A percentile compares a stretch with the other conserved stretches of the same genome.
These are phyloP conservation scores for Tricholoma hemisulphureum DNA, from an alignment of 768 basidiomycete species.

Conservation along the genomic window DNA sequence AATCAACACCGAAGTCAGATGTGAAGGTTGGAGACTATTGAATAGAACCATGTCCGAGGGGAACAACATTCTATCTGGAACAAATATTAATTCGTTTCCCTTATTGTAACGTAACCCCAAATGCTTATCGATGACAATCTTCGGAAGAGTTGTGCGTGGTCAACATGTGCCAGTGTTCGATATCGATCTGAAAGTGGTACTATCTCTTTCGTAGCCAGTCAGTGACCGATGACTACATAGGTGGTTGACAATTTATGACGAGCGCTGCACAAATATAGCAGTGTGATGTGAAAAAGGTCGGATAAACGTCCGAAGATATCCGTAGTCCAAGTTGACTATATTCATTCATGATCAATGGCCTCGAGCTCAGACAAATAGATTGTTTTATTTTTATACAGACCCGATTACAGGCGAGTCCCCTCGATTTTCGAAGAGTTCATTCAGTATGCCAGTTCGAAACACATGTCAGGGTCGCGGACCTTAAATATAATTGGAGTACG, in stretches of 20 bases:
- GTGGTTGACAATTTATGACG: too few relatives aligned
- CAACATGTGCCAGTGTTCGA: slow-evolving; percentile 17
- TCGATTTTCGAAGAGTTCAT: slow-evolving; percentile 7
- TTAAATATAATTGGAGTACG: slow-evolving; percentile 11
- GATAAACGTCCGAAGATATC: background rate
- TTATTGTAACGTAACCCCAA: background rate
- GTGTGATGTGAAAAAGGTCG: background rate
- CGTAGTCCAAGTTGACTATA: background rate
- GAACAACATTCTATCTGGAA: background rate
- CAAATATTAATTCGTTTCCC: background rate
- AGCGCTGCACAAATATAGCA: background rate
- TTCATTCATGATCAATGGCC: too few relatives aligned
- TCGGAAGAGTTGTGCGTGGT: slow-evolving; percentile 17
- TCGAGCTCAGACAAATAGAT: too few relatives aligned
- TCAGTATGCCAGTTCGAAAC: background rate
- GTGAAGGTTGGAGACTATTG: background rate
- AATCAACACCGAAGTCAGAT: background rate
- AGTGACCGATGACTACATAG: background rate
- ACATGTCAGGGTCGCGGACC: slow-evolving; percentile 15
- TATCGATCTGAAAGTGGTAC: background rate
- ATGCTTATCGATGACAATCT: slow-evolving; percentile 21
- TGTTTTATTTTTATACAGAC: too few relatives aligned
- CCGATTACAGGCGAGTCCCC: too few relatives aligned
- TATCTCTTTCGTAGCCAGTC: background rate
- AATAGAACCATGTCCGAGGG: background rate